Conservation (phyloP, 148 eudicot species). For the Rhododendron williamsianum region DNA sequence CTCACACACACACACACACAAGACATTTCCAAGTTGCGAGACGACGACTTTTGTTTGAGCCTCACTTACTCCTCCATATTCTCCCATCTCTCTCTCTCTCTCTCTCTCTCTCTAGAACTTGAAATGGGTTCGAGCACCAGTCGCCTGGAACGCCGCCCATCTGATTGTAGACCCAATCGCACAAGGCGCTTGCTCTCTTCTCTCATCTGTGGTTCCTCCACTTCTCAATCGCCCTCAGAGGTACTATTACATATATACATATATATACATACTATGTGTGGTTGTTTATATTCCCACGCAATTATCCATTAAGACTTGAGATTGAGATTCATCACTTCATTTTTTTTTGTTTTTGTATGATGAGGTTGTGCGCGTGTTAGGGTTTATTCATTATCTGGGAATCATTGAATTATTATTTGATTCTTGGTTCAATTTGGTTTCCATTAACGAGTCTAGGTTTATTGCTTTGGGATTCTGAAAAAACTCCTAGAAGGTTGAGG, state of each 20-base stretch:
- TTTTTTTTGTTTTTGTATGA: neutral
- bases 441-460: neutral
- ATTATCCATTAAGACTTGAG: neutral
- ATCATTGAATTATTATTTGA: neutral
- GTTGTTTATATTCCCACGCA: neutral
- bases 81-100: neutral
- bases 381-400: neutral
- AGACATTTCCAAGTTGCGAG: neutral
- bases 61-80: neutral
- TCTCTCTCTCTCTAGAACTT: neutral
- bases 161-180: slow-evolving; percentile 15
- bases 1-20: neutral
- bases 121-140: slow-evolving; percentile 27
- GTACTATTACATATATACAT: slow-evolving; percentile 7
- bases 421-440: neutral
- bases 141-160: slow-evolving; percentile 12
- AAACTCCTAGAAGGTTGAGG: no score
- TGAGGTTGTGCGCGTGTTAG: neutral
- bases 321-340: neutral
- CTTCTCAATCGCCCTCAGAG: slow-evolving; percentile 20
- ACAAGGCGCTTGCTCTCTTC: slow-evolving; percentile 22
- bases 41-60: neutral
- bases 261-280: neutral
- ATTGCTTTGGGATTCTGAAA: neutral
- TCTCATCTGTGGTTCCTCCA: slow-evolving; percentile 24